Percentiles rank a stretch among this genome's conserved stretches.
phyloP scores from a whole-genome alignment of 1,284 basidiomycete genomes.

The Stygiomarasmius scandens region DNA sequence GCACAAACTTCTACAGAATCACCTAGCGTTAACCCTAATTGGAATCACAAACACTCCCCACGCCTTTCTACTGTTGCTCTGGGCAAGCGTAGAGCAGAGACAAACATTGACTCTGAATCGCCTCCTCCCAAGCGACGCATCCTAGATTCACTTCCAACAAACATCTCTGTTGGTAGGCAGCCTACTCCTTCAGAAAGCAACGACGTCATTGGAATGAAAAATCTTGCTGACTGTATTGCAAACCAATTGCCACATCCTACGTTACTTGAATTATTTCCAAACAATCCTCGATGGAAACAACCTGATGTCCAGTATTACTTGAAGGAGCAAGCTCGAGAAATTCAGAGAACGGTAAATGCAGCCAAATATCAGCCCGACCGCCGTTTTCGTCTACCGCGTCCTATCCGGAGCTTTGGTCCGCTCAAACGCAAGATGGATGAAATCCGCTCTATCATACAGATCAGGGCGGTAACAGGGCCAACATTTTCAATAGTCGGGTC shows the following conservation, averaged over 20 bases:
- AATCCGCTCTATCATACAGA: not conserved
- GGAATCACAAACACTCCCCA: too few relatives aligned
- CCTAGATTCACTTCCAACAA: not conserved
- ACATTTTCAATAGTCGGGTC: too few relatives aligned
- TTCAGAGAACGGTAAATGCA: not conserved
- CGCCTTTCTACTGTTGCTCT: not conserved
- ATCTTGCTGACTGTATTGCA: slow-evolving; percentile 8
- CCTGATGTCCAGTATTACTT: slow-evolving; percentile 11
- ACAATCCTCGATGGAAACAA: slow-evolving; percentile 15
- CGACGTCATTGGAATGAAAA: slow-evolving; percentile 12
- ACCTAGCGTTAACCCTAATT: too few relatives aligned
- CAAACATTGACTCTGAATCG: not conserved
- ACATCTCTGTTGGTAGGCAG: not conserved
- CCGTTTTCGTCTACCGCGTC: slow-evolving; percentile 1
- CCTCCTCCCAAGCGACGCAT: not conserved
- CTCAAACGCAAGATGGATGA: slow-evolving; percentile 9
- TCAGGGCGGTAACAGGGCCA: too few relatives aligned
- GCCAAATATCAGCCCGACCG: slow-evolving; percentile 5
- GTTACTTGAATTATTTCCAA: slow-evolving; percentile 12
- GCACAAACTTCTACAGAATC: too few relatives aligned
- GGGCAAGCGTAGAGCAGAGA: not conserved
- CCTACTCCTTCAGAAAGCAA: not conserved
- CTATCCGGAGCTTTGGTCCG: slow-evolving; percentile 2
- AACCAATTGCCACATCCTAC: slow-evolving; percentile 15
- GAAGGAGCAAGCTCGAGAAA: not conserved